A percentile compares a stretch with the other conserved stretches of the same genome.
phyloP scores from a whole-genome alignment of 2,329 filamentous ascomycete species.

The Hypoxylon sp. region DNA sequence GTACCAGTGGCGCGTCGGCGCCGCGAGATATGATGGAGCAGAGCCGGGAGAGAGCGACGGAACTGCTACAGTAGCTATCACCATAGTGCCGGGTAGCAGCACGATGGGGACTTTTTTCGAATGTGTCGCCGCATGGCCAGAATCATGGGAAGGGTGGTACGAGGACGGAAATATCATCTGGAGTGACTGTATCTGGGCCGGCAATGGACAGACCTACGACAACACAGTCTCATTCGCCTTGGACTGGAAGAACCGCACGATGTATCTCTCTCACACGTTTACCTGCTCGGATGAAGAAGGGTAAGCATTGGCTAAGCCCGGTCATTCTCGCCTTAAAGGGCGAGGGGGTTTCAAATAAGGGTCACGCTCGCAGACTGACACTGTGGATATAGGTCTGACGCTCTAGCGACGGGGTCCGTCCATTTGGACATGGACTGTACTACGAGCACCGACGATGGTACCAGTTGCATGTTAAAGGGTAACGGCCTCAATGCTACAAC shows the following conservation, averaged over 20 bases:
- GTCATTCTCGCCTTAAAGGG: background rate
- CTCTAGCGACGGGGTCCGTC: slow-evolving; percentile 50
- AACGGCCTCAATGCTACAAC: slow-evolving; percentile 43
- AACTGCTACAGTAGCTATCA: slow-evolving; percentile 48
- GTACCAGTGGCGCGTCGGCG: slow-evolving; percentile 49
- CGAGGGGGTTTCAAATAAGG: background rate
- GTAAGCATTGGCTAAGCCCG: slow-evolving; percentile 34
- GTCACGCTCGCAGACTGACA: slow-evolving; percentile 4
- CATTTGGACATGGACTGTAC: slow-evolving; percentile 50
- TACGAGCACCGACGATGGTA: slow-evolving; percentile 37
- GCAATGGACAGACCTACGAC: slow-evolving; percentile 50
- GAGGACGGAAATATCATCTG: slow-evolving; percentile 51
- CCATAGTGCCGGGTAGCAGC: slow-evolving; percentile 44
- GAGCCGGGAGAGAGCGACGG: slow-evolving; percentile 40
- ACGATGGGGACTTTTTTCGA: slow-evolving; percentile 50
- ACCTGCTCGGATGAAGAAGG: slow-evolving; percentile 50
- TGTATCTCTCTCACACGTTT: slow-evolving; percentile 54
- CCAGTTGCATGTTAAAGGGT: slow-evolving; percentile 45
- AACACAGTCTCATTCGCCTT: slow-evolving; percentile 52
- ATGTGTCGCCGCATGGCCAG: slow-evolving; percentile 54
- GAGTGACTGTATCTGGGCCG: slow-evolving; percentile 55
- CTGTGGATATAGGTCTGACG: slow-evolving; percentile 41
- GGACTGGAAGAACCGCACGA: slow-evolving; percentile 52
- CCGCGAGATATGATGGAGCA: slow-evolving; percentile 51
- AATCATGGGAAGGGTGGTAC: slow-evolving; percentile 52